Base-by-base conservation (phyloP, 768 basidiomycete genomes). In the Suillus paluster region DNA sequence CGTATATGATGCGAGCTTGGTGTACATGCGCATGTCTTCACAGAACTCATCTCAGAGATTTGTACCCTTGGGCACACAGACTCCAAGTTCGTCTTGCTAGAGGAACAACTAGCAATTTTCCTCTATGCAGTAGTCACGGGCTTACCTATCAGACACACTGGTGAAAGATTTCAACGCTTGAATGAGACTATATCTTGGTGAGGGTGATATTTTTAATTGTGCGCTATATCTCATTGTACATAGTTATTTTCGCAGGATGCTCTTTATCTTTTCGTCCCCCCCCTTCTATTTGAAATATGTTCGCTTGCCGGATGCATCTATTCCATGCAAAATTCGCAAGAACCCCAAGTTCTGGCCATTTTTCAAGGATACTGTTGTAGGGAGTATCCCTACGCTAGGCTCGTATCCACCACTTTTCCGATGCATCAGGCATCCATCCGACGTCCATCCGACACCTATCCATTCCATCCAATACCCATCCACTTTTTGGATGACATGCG, bases 71-170 rank as follows among this genome's bases (percentile, higher is more conserved):
- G 34, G 6, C 48, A 60, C 6, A 11, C 46, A 0, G 45, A 69
- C 19, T 74, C 71, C 0, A 62, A 58, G 23, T 64, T 67, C 65
- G 65, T 79, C 10, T 57, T 68, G 0, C 50, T 68, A 0, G 72
- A 79, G 38, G 80, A 81, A 57, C 75, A 80, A 58, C 53, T 79
- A 15, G 77, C 76, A 1, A 77, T 80, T 15, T 80, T 80, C 58
- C 70, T 80, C n/a, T 53, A 30, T 6, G 6, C 30, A 3, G 3
- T 6, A 3, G 30, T 30, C 3, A 30, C 30, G 3, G 30, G 30
- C 30, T 6, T 30, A 30, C 6, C 30, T 3, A 30, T 30, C 30
- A 30, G 30, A 6, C 30, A 30, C 30, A 6, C 6, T 30, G 30
- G 4, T 3, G 30, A 30, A 6, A 30, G 30, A 30, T 30, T 30